Conservation (phyloP, 23 red algal genomes). For the Gracilaria domingensis region DNA sequence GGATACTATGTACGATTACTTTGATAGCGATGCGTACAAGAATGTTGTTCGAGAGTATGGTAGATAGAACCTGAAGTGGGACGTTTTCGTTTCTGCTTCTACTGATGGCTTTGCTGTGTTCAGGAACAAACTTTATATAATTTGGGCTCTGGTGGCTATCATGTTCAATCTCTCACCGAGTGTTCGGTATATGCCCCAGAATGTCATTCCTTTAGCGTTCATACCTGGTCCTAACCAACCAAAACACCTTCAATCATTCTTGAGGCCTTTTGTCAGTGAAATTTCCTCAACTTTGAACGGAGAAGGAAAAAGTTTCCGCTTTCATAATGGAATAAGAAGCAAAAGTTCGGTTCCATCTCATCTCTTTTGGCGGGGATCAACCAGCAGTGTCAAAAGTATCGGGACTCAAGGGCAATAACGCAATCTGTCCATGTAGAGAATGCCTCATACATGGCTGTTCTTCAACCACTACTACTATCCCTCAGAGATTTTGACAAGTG, state of each 20-base stretch:
- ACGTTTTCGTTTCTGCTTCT: slow-evolving; percentile 1
- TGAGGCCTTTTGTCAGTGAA: not conserved
- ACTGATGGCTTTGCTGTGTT: slow-evolving; percentile 21
- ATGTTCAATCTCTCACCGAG: not conserved
- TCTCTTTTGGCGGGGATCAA: slow-evolving; percentile 9
- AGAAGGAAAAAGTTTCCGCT: not conserved
- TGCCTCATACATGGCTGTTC: not conserved
- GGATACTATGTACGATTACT: not conserved
- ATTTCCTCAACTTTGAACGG: not conserved
- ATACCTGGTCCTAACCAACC: slow-evolving; percentile 19
- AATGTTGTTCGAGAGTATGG: not conserved
- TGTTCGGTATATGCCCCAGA: not conserved
- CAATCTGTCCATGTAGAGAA: not conserved
- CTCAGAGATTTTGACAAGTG: not conserved
- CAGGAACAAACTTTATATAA: not conserved
- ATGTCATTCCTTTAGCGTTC: slow-evolving; percentile 31
- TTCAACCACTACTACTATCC: slow-evolving; percentile 23
- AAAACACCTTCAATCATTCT: slow-evolving; percentile 19
- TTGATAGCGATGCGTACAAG: slow-evolving; percentile 1
- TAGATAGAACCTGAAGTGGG: not conserved
- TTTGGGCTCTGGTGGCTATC: not conserved
- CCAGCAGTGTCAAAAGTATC: slow-evolving; percentile 9
- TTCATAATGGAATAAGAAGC: slow-evolving; percentile 13
- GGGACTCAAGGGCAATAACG: not conserved
- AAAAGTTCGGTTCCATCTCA: slow-evolving; percentile 12